Conservation (phyloP, 228 moss, liverwort and hornwort species). For the Sphagnum magellanicum region DNA sequence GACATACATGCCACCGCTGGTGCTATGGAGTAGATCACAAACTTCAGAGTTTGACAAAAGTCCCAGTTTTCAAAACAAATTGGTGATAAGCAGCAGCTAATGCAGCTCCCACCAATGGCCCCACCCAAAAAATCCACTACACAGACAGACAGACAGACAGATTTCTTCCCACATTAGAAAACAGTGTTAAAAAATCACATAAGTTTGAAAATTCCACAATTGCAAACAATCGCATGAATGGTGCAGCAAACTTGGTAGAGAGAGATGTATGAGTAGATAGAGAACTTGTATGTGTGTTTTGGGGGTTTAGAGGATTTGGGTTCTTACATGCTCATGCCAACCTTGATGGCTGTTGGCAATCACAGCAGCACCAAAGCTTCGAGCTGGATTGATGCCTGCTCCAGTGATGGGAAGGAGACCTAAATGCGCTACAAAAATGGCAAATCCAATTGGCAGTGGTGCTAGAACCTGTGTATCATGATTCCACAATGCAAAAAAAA, state of each 20-base stretch:
- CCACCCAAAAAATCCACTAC: constrained; percentile 72
- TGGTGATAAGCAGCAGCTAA: constrained; percentile 57
- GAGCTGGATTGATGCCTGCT: constrained; percentile 34
- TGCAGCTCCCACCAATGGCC: constrained; percentile 50
- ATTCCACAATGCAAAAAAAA: not conserved
- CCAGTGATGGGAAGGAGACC: constrained; percentile 42
- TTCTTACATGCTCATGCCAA: constrained; percentile 34
- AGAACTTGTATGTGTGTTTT: too few species aligned
- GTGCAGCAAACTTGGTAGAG: too few species aligned
- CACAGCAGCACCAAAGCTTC: constrained; percentile 33
- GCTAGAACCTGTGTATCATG: constrained; percentile 17
- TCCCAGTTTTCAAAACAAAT: constrained; percentile 38
- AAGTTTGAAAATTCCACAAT: too few species aligned
- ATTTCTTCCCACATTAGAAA: too few species aligned
- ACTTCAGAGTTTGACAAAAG: too few species aligned
- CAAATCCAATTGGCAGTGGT: constrained; percentile 41
- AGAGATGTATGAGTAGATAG: too few species aligned
- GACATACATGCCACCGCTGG: too few species aligned
- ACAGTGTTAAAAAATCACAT: too few species aligned
- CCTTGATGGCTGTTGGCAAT: constrained; percentile 24
- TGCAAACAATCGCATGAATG: too few species aligned
- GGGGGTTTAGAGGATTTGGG: not conserved
- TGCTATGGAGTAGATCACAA: too few species aligned
- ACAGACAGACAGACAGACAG: not conserved
- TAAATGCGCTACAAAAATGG: constrained; percentile 29